Evolutionary conservation across 2,329 filamentous ascomycete species (phyloP).

Genomic region (Arthrinium phaeospermum): DNA sequence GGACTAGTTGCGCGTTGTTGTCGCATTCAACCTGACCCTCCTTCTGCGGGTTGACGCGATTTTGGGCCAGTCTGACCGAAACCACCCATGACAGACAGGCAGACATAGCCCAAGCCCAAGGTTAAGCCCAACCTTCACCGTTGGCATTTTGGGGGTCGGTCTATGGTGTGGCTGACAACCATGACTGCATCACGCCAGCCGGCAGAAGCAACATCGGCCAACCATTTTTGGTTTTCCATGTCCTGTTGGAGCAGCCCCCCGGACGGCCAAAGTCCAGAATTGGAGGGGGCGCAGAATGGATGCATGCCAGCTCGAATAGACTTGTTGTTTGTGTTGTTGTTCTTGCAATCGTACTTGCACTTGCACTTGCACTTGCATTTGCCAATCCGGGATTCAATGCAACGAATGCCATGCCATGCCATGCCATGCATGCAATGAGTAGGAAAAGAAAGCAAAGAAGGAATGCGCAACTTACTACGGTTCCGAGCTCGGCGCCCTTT

Average conservation of each 20-base stretch:
- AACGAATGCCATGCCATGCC: background rate
- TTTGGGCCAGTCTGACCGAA: background rate
- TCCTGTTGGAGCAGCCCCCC: background rate
- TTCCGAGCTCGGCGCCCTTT: background rate
- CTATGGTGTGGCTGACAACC: conserved; percentile 4
- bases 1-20: background rate
- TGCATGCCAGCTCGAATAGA: background rate
- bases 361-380: background rate
- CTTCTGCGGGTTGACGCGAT: background rate
- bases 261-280: background rate
- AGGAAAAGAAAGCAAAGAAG: background rate
- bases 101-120: conserved; percentile 8
- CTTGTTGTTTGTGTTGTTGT: background rate
- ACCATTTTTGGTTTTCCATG: background rate
- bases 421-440: background rate
- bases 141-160: background rate
- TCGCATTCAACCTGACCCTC: background rate
- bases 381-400: background rate
- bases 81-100: background rate
- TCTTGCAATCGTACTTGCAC: background rate
- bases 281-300: background rate
- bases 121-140: background rate
- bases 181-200: background rate
- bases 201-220: background rate
- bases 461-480: conserved; percentile 21